Evolutionary conservation across 2,329 filamentous ascomycete species (phyloP), one percentile per base, ranked within the genome.

Genomic region (Fusarium sp.): DNA sequence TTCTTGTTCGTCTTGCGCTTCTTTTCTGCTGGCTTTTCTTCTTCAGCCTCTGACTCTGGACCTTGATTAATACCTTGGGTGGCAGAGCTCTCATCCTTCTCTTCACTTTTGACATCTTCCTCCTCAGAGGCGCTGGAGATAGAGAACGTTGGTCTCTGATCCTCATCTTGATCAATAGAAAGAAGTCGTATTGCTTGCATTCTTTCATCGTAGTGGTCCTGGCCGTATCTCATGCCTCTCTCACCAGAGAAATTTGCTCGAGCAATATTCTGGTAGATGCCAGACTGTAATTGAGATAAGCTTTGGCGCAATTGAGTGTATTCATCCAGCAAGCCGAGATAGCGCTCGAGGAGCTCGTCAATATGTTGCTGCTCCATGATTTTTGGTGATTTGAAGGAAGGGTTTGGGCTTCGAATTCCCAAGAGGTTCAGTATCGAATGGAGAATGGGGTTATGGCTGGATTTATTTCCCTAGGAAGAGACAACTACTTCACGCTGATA

Each of bases 181-280:
- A 90, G 70, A 55, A 79, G 77, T 53, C 86, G 80, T 23, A 78
- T 79, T 4, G 91, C 90, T 75, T 88, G 88, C 88, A 93, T 92
- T 46, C 92, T 85, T 68, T 88, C 86, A 77, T 94, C 91, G 75
- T 92, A 95, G 74, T 87, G 86, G 72, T 92, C 89, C 67, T 83
- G 85, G 4, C 91, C 91, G 75, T 91, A 94, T 41, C 88, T 83
- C 65, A 88, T 77, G 33, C 89, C 86, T 13, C 86, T 82, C 74
- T 88, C 83, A n/a, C 87, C 88, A 30, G 86, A 82, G 78, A 92
- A 94, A 79, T 94, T 93, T 65, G 92, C 92, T 59, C 91, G 86
- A n/a, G 92, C 90, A 40, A 94, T 83, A 68, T 82, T 80, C 57
- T 86, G 84, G 74, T 83, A 87, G 67, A 91, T 84, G 52, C 80